A percentile compares a stretch with the other conserved stretches of the same genome.
Evolutionary conservation across 495 filamentous ascomycete genomes (phyloP).

Genomic region (Hyaloscypha hepaticicola): DNA sequence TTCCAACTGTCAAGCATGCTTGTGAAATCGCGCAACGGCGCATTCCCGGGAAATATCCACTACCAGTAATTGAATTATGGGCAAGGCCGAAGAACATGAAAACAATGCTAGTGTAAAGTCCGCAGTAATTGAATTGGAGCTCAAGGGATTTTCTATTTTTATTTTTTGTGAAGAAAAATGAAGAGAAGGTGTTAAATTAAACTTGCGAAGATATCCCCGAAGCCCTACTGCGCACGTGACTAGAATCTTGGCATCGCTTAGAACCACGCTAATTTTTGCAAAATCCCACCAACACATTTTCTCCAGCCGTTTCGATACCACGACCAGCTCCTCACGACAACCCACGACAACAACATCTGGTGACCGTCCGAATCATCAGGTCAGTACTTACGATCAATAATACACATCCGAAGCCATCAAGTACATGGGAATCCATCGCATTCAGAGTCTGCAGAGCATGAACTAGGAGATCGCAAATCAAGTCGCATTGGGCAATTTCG

Average conservation of each 20-base stretch:
- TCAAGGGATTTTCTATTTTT: too few species aligned
- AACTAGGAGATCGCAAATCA: slow-evolving; percentile 3
- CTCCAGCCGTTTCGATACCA: neutral
- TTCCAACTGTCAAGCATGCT: too few species aligned
- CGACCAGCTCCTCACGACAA: slow-evolving; percentile 21
- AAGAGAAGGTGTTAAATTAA: too few species aligned
- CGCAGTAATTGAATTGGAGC: too few species aligned
- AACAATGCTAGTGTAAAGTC: too few species aligned
- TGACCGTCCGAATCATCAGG: slow-evolving; percentile 31
- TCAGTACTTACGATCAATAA: slow-evolving; percentile 22
- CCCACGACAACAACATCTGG: slow-evolving; percentile 29
- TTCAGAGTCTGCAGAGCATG: slow-evolving; percentile 18
- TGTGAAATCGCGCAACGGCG: too few species aligned
- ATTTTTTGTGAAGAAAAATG: too few species aligned
- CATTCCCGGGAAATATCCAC: too few species aligned
- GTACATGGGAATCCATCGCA: slow-evolving; percentile 3
- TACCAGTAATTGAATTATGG: too few species aligned
- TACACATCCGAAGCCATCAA: neutral
- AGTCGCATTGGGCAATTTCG: slow-evolving; percentile 11
- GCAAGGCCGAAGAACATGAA: too few species aligned
- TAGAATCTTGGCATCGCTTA: slow-evolving; percentile 35
- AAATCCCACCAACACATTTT: slow-evolving; percentile 1
- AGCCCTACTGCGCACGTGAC: too few species aligned
- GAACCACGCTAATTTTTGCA: slow-evolving; percentile 2
- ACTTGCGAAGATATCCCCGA: too few species aligned